These are phyloP conservation scores for Pseudocohnilembus persalinus DNA, from an alignment of 169 alveolate genomes.

Conservation along the genomic window DNA sequence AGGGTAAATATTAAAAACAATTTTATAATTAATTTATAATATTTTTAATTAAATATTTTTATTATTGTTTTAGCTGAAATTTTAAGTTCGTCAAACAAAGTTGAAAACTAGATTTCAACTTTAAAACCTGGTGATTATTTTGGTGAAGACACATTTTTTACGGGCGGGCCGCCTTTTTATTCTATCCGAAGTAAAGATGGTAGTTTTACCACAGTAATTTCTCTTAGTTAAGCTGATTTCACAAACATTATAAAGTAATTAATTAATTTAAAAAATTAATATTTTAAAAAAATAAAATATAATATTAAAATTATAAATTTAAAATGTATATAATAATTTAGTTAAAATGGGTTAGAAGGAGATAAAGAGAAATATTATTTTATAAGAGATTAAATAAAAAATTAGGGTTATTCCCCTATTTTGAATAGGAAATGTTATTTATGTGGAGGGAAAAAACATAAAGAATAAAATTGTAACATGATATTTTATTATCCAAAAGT, in stretches of 20 bases:
- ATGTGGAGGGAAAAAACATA: background rate
- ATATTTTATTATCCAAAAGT: background rate
- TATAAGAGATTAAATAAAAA: background rate
- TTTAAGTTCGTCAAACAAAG: background rate
- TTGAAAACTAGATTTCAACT: background rate
- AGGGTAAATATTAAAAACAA: background rate
- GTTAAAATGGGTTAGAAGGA: background rate
- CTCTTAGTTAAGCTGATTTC: background rate
- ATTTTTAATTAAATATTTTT: no score
- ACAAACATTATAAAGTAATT: no score
- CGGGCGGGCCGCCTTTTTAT: background rate
- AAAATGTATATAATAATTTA: no score
- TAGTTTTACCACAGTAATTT: background rate
- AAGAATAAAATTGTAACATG: background rate
- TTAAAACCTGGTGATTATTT: background rate
- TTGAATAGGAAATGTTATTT: background rate
- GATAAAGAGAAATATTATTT: background rate
- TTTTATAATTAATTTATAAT: no score
- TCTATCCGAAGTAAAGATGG: background rate
- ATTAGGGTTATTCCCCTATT: no score
- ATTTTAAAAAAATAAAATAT: no score
- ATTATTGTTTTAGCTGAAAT: background rate
- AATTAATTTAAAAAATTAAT: no score
- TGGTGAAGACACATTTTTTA: background rate
- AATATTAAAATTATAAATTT: no score